Percentiles rank a stretch among this genome's conserved stretches.
Evolutionary conservation across 176 grass and related monocot species (phyloP).

Genomic region (Coix lacrymajobi): DNA sequence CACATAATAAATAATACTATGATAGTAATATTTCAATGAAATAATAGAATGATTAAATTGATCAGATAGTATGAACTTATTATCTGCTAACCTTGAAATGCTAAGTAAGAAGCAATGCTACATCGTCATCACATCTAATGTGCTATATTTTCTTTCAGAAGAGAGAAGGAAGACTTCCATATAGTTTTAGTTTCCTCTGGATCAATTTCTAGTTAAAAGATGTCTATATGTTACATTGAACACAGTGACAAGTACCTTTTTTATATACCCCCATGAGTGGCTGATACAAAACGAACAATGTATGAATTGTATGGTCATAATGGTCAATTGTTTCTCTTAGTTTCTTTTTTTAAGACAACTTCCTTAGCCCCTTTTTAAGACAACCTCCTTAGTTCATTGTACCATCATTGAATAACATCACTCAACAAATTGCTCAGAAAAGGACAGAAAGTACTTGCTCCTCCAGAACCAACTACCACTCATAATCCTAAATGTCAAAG

Average conservation of each 20-base stretch:
- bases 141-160: constrained; percentile 1
- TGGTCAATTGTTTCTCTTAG: neutral
- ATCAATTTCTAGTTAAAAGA: neutral
- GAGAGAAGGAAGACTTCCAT: neutral
- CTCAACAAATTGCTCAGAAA: neutral
- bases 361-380: no score
- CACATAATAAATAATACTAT: neutral
- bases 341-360: no score
- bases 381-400: neutral
- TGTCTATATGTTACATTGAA: no score
- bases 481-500: neutral
- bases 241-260: neutral
- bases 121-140: neutral
- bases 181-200: neutral
- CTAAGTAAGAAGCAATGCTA: neutral
- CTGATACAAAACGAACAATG: neutral
- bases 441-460: neutral
- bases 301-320: neutral
- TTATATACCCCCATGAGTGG: neutral
- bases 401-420: neutral
- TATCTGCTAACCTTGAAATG: constrained; percentile 2
- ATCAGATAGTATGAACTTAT: neutral
- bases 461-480: neutral
- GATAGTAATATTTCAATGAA: neutral
- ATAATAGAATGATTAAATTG: neutral